Evolutionary conservation across 2,329 filamentous ascomycete species (phyloP), one percentile per base, ranked within the genome.

Genomic region (Talaromyces sp.): DNA sequence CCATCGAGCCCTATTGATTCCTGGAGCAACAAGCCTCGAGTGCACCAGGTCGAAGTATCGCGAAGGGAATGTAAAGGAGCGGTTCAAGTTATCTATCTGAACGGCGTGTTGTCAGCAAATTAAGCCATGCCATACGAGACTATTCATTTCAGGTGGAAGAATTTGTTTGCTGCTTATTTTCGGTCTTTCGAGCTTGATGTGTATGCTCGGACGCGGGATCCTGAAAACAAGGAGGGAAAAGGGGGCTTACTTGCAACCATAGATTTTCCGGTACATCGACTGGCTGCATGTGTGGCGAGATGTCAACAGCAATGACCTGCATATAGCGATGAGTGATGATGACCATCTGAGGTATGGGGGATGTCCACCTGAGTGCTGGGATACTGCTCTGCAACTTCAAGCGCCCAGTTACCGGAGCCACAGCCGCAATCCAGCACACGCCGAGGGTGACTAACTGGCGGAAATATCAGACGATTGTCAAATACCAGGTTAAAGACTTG

Each of bases 11-110:
- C 80, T 77, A 68, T 92, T 82, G 67, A 96, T 89, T 0, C 90
- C 91, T 24, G 74, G 74, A 62, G 75, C 74, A 63, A 81, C 74
- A 60, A 65, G 83, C 80, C 72, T 85, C 66, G 90, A 96, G 69
- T 96, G 89, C 56, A 96, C 86, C 57, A 96, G 77, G 67, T 96
- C 90, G 77, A 95, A 96, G 59, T 87, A 80, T 69, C 86, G 87
- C 56, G 84, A 77, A 50, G 82, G 77, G 68, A 92, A 92, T 0
- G 86, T 88, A 68, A 89, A 88, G 35, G 81, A 79, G 67, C 81
- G 80, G 69, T 91, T 91, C 48, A 91, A 75, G 68, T 91, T 87
- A 67, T 90, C 88, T 57, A 90, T 81, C 79, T 81, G 63, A 38
- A 52, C 8, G 17, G 17, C 2, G 14, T 19, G 17, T 52, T 17